These are phyloP conservation scores for Torulaspora microellipsoides DNA, from an alignment of 805 yeast genomes.

Conservation along the genomic window DNA sequence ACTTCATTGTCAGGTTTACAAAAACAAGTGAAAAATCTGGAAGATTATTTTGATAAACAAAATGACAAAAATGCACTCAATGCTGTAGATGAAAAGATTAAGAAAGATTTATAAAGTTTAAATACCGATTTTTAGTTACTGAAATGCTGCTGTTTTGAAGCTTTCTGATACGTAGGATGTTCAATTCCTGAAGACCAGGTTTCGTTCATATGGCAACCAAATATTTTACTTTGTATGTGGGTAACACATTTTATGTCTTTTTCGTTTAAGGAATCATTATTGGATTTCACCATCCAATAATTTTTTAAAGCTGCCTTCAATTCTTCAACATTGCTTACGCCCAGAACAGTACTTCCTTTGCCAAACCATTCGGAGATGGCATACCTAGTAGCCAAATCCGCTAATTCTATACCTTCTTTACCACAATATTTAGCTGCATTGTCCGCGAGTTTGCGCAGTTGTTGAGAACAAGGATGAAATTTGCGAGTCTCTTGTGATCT, in stretches of 20 bases:
- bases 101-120: conserved; percentile 20
- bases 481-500: conserved; percentile 60
- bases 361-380: conserved; percentile 59
- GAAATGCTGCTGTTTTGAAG: neutral
- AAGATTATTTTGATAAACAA: conserved; percentile 44
- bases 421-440: conserved; percentile 43
- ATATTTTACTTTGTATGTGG: conserved; percentile 39
- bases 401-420: conserved; percentile 56
- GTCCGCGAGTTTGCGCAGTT: conserved; percentile 44
- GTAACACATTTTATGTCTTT: conserved; percentile 43
- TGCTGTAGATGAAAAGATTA: conserved; percentile 20
- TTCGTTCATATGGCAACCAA: conserved; percentile 57
- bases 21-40: conserved; percentile 49
- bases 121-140: neutral
- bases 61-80: conserved; percentile 23
- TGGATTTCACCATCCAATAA: conserved; percentile 44
- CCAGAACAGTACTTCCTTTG: conserved; percentile 66
- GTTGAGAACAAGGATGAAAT: conserved; percentile 76
- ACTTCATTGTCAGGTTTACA: conserved; percentile 44
- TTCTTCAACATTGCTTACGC: conserved; percentile 64
- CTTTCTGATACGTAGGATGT: conserved; percentile 7
- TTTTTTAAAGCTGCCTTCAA: conserved; percentile 56
- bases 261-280: conserved; percentile 33
- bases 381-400: conserved; percentile 75
- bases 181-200: conserved; percentile 56